A percentile compares a stretch with the other conserved stretches of the same genome.
Evolutionary conservation across 345 rosid genomes (phyloP).

Genomic region (Moringa oleifera): DNA sequence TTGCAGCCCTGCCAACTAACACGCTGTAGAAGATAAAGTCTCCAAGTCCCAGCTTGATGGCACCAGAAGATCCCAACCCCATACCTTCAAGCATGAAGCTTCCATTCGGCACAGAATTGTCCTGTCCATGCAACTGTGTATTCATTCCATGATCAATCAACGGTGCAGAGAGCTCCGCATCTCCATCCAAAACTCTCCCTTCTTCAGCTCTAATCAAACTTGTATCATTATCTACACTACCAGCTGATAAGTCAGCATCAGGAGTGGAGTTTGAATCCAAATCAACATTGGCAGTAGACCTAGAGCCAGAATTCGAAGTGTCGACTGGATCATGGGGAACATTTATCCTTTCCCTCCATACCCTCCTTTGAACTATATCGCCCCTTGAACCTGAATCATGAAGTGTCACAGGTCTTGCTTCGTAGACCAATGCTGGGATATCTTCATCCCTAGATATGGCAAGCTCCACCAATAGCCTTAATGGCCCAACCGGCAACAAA

Average conservation of each 20-base stretch:
- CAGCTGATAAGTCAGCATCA: slow-evolving; percentile 1
- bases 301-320: slow-evolving; percentile 4
- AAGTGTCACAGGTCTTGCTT: slow-evolving; percentile 68
- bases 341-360: slow-evolving; percentile 65
- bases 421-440: slow-evolving; percentile 90
- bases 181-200: slow-evolving; percentile 29
- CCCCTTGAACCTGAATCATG: slow-evolving; percentile 24
- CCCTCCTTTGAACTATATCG: slow-evolving; percentile 40
- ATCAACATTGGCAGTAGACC: slow-evolving; percentile 10
- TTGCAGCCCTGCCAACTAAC: slow-evolving; percentile 89
- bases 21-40: slow-evolving; percentile 95
- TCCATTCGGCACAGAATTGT: slow-evolving; percentile 31
- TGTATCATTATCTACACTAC: slow-evolving; percentile 1
- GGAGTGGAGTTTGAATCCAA: slow-evolving; percentile 14
- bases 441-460: slow-evolving; percentile 96
- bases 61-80: slow-evolving; percentile 87
- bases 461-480: slow-evolving; percentile 86
- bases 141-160: slow-evolving; percentile 43
- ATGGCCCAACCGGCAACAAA: slow-evolving; percentile 84
- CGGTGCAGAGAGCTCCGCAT: slow-evolving; percentile 55
- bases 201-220: slow-evolving; percentile 34
- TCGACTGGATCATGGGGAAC: slow-evolving; percentile 15
- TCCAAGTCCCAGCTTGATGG: slow-evolving; percentile 88
- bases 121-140: slow-evolving; percentile 1
- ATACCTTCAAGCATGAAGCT: slow-evolving; percentile 64